phyloP scores from a whole-genome alignment of 495 filamentous ascomycete species.

The Daldinia loculata region DNA sequence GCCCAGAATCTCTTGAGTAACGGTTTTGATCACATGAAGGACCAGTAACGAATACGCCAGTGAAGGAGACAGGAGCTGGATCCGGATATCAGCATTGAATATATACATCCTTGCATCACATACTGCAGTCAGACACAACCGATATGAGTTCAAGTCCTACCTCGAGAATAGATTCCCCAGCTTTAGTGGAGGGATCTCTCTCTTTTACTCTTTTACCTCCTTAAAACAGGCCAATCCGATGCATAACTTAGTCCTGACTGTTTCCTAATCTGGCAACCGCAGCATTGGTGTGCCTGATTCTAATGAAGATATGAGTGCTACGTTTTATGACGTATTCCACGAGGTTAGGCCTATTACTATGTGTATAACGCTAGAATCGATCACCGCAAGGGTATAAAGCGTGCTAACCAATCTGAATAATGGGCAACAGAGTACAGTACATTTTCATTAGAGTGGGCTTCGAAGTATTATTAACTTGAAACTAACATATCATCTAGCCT shows the following conservation, averaged over 20 bases:
- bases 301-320: neutral
- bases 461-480: neutral
- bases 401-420: neutral
- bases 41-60: neutral
- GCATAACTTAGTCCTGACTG: neutral
- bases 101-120: neutral
- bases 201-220: neutral
- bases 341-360: neutral
- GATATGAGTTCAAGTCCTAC: neutral
- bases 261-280: neutral
- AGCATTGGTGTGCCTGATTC: neutral
- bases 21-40: neutral
- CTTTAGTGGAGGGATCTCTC: neutral
- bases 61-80: neutral
- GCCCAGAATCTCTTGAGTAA: neutral
- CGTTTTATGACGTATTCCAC: neutral
- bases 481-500: neutral
- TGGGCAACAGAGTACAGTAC: neutral
- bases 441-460: neutral
- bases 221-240: neutral
- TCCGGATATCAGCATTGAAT: neutral
- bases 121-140: neutral
- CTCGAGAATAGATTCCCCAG: neutral
- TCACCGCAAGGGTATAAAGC: neutral
- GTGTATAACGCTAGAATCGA: neutral